phyloP scores from a whole-genome alignment of 2,329 filamentous ascomycete genomes.

The Phialophora verrucosa region DNA sequence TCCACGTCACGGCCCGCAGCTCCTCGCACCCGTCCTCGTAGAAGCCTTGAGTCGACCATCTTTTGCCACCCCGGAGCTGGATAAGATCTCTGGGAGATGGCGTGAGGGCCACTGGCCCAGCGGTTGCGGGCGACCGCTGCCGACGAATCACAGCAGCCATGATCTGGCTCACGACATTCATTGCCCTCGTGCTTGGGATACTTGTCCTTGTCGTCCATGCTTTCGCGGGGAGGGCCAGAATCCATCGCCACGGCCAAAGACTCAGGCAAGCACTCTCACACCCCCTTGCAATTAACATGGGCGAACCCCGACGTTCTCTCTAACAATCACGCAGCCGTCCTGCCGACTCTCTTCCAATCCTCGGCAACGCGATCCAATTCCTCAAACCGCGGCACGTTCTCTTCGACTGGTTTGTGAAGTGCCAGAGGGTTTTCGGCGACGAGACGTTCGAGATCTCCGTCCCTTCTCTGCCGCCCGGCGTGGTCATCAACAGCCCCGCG shows the following conservation, averaged over 20 bases:
- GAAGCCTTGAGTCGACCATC: conserved; percentile 9
- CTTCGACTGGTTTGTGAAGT: conserved; percentile 67
- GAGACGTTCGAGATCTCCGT: conserved; percentile 69
- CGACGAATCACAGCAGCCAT: conserved; percentile 16
- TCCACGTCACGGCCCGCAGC: conserved; percentile 18
- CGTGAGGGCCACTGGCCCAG: conserved; percentile 4
- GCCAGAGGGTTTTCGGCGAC: conserved; percentile 61
- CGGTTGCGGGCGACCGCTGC: conserved; percentile 13
- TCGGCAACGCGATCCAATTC: conserved; percentile 67
- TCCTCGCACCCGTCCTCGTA: too few relatives aligned
- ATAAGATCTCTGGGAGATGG: conserved; percentile 19
- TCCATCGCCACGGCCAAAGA: conserved; percentile 31
- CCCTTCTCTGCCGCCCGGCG: conserved; percentile 66
- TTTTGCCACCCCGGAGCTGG: conserved; percentile 20
- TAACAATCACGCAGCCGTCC: conserved; percentile 30
- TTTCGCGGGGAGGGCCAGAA: conserved; percentile 16
- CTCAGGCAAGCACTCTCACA: conserved; percentile 26
- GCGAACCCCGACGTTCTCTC: neutral
- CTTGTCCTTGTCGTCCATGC: conserved; percentile 14
- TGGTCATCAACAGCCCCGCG: conserved; percentile 66
- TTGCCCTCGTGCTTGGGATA: conserved; percentile 20
- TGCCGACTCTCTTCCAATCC: conserved; percentile 52
- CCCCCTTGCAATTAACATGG: too few relatives aligned
- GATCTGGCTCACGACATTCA: conserved; percentile 25
- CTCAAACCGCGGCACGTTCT: conserved; percentile 65